phyloP scores from a whole-genome alignment of 163 green algal genomes.

The Prototheca wickerhamii region DNA sequence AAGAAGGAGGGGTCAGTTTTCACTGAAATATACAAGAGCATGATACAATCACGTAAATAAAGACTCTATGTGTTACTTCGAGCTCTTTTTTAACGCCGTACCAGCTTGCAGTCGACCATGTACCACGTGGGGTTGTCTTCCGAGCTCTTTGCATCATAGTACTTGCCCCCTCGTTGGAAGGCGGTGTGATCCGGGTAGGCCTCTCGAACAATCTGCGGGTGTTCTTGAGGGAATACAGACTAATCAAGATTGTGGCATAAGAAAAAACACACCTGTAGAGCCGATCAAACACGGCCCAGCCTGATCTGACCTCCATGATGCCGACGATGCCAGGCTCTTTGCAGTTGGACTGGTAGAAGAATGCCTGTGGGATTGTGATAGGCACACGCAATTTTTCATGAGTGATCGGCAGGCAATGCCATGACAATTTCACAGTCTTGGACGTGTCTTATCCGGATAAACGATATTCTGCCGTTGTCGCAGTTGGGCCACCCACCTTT shows the following conservation, averaged over 20 bases:
- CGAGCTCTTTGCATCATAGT: slow-evolving; percentile 40
- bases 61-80: not conserved
- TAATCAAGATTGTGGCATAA: not conserved
- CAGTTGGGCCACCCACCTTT: not conserved
- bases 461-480: no score
- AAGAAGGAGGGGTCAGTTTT: not conserved
- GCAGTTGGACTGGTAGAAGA: slow-evolving; percentile 65
- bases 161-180: slow-evolving; percentile 44
- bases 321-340: slow-evolving; percentile 49
- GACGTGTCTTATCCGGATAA: no score
- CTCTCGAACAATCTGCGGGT: slow-evolving; percentile 33
- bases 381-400: not conserved
- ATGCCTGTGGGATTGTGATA: no score
- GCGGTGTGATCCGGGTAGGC: slow-evolving; percentile 58
- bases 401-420: not conserved
- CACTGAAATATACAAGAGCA: not conserved
- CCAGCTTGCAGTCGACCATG: slow-evolving; percentile 6
- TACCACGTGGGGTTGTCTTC: not conserved
- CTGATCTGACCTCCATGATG: slow-evolving; percentile 32
- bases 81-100: not conserved
- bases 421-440: not conserved
- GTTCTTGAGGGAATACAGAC: not conserved
- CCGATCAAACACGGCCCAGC: not conserved
- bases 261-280: not conserved
- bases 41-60: not conserved